These are phyloP conservation scores for Filobasidium uniguttulatum DNA, from an alignment of 1,284 basidiomycete species.

Conservation along the genomic window DNA sequence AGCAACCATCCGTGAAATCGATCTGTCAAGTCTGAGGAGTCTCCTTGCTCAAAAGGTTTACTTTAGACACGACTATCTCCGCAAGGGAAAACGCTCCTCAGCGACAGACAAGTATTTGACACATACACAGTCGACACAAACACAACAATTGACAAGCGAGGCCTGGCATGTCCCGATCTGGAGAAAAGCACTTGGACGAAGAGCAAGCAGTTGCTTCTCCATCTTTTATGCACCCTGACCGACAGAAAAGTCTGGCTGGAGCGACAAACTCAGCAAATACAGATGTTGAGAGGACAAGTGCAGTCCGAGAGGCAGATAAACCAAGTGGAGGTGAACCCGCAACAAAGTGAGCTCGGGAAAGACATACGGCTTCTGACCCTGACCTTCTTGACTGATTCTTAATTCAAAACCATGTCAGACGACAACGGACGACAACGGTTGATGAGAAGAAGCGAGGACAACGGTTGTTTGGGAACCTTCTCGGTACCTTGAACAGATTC, in stretches of 20 bases:
- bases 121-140: too few species aligned
- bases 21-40: too few species aligned
- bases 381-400: not conserved
- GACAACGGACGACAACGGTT: slow-evolving; percentile 21
- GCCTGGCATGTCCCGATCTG: too few species aligned
- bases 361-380: not conserved
- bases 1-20: too few species aligned
- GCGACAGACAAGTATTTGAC: too few species aligned
- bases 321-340: not conserved
- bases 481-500: slow-evolving; percentile 35
- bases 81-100: too few species aligned
- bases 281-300: not conserved
- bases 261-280: not conserved
- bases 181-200: too few species aligned
- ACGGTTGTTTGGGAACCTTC: slow-evolving; percentile 33
- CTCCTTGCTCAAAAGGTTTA: too few species aligned
- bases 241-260: not conserved
- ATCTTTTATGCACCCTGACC: not conserved
- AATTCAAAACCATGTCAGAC: slow-evolving; percentile 16
- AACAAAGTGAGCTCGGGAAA: not conserved
- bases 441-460: slow-evolving; percentile 33
- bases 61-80: too few species aligned
- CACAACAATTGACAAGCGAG: too few species aligned
- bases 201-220: too few species aligned
- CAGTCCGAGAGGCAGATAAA: not conserved